Evolutionary conservation across 345 rosid genomes (phyloP).

Genomic region (Erucastrum elatum): DNA sequence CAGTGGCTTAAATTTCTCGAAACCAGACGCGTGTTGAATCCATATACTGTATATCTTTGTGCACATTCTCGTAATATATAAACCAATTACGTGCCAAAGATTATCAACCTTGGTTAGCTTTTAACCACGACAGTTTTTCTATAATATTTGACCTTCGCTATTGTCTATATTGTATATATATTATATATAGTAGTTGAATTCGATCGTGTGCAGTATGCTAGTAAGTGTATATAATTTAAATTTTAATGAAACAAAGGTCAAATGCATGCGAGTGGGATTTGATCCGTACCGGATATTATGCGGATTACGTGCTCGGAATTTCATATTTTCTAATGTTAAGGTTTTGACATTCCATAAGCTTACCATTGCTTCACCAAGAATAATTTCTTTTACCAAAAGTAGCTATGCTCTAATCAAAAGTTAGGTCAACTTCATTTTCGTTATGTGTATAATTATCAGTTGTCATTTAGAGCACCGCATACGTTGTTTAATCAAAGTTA

Average conservation of each 20-base stretch:
- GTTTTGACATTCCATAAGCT: slow-evolving; percentile 43
- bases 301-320: slow-evolving; percentile 32
- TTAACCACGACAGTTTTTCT: not conserved
- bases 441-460: slow-evolving; percentile 12
- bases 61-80: not conserved
- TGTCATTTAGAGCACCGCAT: slow-evolving; percentile 19
- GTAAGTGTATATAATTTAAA: not conserved
- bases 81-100: not conserved
- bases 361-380: slow-evolving; percentile 40
- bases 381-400: slow-evolving; percentile 33
- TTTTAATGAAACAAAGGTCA: slow-evolving; percentile 27
- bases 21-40: slow-evolving; percentile 4
- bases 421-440: slow-evolving; percentile 30
- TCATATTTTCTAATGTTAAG: slow-evolving; percentile 30
- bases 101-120: not conserved
- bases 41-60: not conserved
- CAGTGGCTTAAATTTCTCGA: not conserved
- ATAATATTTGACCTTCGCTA: not conserved
- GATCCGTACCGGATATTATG: slow-evolving; percentile 40
- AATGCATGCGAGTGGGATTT: slow-evolving; percentile 33
- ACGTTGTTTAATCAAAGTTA: not conserved
- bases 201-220: not conserved
- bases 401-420: slow-evolving; percentile 30
- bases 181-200: slow-evolving; percentile 2
- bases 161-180: not conserved